A percentile compares a stretch with the other conserved stretches of the same genome.
Evolutionary conservation across 106 monocot genomes (phyloP).

Genomic region (Phalaenopsis equestris): DNA sequence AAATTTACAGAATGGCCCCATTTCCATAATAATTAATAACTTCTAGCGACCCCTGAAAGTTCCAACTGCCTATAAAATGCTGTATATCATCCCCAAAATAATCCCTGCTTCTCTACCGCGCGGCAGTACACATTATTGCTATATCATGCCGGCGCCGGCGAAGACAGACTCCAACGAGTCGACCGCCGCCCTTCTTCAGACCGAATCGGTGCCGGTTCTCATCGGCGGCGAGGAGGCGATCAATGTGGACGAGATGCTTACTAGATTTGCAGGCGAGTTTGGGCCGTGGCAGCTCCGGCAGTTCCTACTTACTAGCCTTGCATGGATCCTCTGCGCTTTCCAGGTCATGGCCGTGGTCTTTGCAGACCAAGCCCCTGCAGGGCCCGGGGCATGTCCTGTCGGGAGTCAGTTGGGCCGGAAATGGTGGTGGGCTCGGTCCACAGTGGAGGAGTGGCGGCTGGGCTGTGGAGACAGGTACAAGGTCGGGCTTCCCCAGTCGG

Average conservation of each 20-base stretch:
- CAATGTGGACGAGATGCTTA: slow-evolving; percentile 62
- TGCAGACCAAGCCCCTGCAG: slow-evolving; percentile 28
- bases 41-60: no score
- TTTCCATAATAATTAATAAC: no score
- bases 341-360: slow-evolving; percentile 62
- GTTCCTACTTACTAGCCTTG: slow-evolving; percentile 53
- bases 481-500: slow-evolving; percentile 60
- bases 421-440: slow-evolving; percentile 10
- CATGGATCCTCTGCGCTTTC: slow-evolving; percentile 62
- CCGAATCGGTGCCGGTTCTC: no score
- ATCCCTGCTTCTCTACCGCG: no score
- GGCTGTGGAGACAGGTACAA: slow-evolving; percentile 57
- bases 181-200: slow-evolving; percentile 5
- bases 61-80: no score
- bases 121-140: no score
- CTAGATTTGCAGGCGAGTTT: slow-evolving; percentile 51
- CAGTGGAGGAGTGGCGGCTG: slow-evolving; percentile 30
- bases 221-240: slow-evolving; percentile 10
- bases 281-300: slow-evolving; percentile 72
- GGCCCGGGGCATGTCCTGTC: neutral
- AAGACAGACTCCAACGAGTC: neutral
- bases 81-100: neutral
- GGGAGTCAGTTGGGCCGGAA: neutral
- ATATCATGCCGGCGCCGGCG: neutral
- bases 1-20: no score